These are phyloP conservation scores for Rhodotorula sp. DNA, from an alignment of 1,284 basidiomycete species.

Conservation along the genomic window DNA sequence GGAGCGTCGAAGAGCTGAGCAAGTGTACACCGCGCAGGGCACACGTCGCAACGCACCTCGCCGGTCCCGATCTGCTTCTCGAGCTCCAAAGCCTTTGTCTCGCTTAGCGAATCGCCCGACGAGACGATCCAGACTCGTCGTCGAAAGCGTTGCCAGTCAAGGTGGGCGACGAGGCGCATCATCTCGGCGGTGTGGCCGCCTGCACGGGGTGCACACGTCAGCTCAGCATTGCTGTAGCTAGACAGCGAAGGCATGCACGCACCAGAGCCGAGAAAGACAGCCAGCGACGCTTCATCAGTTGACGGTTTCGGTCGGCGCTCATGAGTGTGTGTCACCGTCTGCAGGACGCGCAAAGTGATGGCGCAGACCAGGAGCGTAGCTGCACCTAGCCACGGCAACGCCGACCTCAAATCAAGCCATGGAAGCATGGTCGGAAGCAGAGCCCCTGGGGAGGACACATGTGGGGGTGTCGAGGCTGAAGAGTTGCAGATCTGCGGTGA, in stretches of 20 bases:
- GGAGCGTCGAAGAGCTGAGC: neutral
- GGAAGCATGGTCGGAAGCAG: neutral
- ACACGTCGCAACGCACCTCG: slow-evolving; percentile 9
- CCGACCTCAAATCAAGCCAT: neutral
- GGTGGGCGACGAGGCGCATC: slow-evolving; percentile 68
- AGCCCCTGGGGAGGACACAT: neutral
- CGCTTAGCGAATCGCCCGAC: slow-evolving; percentile 76
- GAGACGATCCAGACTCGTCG: slow-evolving; percentile 80
- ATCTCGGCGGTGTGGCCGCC: slow-evolving; percentile 95
- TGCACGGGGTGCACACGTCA: slow-evolving; percentile 47
- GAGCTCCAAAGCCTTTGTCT: slow-evolving; percentile 66
- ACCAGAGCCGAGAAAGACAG: slow-evolving; percentile 66
- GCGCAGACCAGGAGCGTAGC: neutral
- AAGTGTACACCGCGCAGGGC: neutral
- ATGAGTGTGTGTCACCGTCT: slow-evolving; percentile 14
- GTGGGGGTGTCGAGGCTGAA: too few species aligned
- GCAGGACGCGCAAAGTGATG: neutral
- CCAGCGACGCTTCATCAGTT: slow-evolving; percentile 49
- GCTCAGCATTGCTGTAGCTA: neutral
- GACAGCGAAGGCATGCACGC: slow-evolving; percentile 28
- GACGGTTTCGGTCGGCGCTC: neutral
- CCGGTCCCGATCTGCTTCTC: slow-evolving; percentile 55
- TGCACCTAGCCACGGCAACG: neutral
- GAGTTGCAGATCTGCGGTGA: too few species aligned
- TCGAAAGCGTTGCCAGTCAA: slow-evolving; percentile 73